Evolutionary conservation across 176 grass and related monocot species (phyloP), one percentile per base, ranked within the genome.

Genomic region (Otatea glauca): DNA sequence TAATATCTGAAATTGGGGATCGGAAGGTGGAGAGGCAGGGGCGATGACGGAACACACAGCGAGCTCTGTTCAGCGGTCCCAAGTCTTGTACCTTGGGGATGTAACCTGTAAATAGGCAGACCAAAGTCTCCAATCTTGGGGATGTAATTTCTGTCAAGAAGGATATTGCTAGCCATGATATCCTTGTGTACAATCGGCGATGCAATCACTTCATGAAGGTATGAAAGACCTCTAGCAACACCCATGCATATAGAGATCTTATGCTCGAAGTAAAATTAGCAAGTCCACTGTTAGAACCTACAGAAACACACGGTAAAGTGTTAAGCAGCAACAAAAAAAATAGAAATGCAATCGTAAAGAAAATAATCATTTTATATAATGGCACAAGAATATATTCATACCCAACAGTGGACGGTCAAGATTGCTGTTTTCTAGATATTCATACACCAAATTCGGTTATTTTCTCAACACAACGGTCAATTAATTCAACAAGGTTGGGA

Each of bases 71-170:
- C n/a, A n/a, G n/a, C n/a, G n/a, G n/a, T n/a, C n/a, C n/a, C n/a
- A n/a, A n/a, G n/a, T n/a, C n/a, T n/a, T n/a, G n/a, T n/a, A n/a
- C n/a, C n/a, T n/a, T n/a, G n/a, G n/a, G n/a, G n/a, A n/a, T n/a
- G n/a, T n/a, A n/a, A n/a, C n/a, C n/a, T n/a, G n/a, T n/a, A n/a
- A n/a, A n/a, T n/a, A n/a, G n/a, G n/a, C 9, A 87, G 84, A 21
- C 84, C 84, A 16, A 87, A 87, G 62, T 87, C 84, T 12, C 84
- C 75, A 5, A 87, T 79, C 49, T 74, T 87, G 20, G 84, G 65
- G 69, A 21, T 27, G 38, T 70, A 80, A 38, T 65, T 48, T 5
- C 21, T 18, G 51, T 74, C 68, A 3, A 84, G 68, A 25, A 84
- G 59, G 3, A 83, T 61, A 18, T 83, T 83, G 72, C 68, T 83